Base-by-base conservation (phyloP, 768 basidiomycete species). In the Rubroboletus satanas region DNA sequence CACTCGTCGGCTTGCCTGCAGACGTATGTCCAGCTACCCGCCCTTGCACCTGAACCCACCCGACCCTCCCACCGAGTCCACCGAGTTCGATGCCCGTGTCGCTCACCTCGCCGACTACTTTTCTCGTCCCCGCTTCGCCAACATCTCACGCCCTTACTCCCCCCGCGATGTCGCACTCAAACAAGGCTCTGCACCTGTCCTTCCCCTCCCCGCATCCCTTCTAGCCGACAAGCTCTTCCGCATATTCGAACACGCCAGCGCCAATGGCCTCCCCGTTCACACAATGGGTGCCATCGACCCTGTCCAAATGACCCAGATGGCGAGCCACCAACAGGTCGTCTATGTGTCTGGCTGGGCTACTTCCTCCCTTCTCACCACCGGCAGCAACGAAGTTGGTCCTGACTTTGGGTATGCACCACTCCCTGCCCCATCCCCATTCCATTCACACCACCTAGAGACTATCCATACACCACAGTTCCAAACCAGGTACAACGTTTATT, bases 281-380 rank as follows among this genome's bases (percentile, higher is more conserved):
- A 96, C 94, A 2, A 86, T 95, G 83, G 93, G 93, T 38, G 93
- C 91, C 5, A 88, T 97, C 57, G 95, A 97, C 68, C 93, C 93
- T 0, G 82, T 94, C 14, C 93, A 92, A 73, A 91, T 94, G 88
- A 93, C 91, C 0, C 93, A 97, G 73, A 92, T 93, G 90, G 94
- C 91, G 8, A 75, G 75, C 49, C 81, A 90, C 63, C 88, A 91
- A 64, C 88, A 97, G 66, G 85, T 88, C 33, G 82, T 93, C 3
- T 98, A 98, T 63, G 76, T 98, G n/a, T 90, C 88, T 47, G 94
- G 95, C 10, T 96, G 93, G 93, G 93, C 90, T 14, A 80, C 84
- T 26, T 90, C 88, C 42, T 92, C 89, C 60, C 78, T 93, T 45
- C 75, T 96, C 49, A 94, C 93, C 5, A 94, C 93, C 2, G 90